Base-by-base conservation (phyloP, 495 filamentous ascomycete species). In the Penicillium malachiteum region DNA sequence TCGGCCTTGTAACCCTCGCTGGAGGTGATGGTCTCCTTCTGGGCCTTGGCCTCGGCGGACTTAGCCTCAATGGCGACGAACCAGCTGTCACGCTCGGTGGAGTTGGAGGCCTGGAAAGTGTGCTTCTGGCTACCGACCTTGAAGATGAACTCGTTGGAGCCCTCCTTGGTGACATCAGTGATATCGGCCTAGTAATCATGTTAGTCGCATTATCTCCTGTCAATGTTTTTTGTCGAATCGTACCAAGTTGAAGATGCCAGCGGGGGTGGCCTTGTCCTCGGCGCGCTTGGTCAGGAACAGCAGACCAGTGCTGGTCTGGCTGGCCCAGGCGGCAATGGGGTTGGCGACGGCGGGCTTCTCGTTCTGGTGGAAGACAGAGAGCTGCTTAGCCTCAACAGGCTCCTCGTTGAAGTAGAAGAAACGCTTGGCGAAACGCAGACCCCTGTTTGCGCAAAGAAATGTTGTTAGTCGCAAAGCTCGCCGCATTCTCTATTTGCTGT, bases 381-480 rank as follows among this genome's bases (percentile, higher is more conserved):
- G 79, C 66, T 88, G 77, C 73, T 94, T 88, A 56, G 84, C 73
- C 65, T 92, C 82, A 46, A 93, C 78, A 41, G 93, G 72, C 53
- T 95, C 90, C 39, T 88, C 81, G 69, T 86, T 87, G 78, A 98
- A 91, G 87, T 91, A 97, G 81, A 98, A 96, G 80, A 89, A 87
- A 62, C 86, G 84, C 82, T 90, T 91, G 48, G 84, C 76, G 71
- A 84, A 87, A 58, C 82, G 77, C 59, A 88, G 72, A 52, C 77
- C 72, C 78, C 86, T 89, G 56, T 54, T 21, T 7, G 50, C 45
- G 54, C 42, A 18, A 37, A 17, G 54, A 54, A 26, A 40, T n/a
- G 32, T 46, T 42, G 62, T 70, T 52, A 65, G 62, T 54, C 37
- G 3, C 50, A 41, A 40, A 11, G 7, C 26, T 42, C 11, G 12